Evolutionary conservation across 306 rosid species (phyloP).

Genomic region (Casuarina glauca): DNA sequence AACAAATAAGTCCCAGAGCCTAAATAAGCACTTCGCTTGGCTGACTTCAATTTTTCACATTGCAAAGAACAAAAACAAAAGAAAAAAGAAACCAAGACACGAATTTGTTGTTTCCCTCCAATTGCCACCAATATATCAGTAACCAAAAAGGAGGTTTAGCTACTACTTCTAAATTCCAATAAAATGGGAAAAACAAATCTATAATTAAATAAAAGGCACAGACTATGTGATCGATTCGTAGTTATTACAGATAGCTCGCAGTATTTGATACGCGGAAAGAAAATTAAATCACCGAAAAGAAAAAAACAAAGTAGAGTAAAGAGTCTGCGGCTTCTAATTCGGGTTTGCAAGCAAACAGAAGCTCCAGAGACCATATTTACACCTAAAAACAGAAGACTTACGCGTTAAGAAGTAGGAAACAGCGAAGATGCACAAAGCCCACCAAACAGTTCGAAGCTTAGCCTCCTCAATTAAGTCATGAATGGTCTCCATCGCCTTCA

Average conservation of each 20-base stretch:
- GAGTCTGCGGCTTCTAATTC: not conserved
- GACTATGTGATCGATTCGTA: not conserved
- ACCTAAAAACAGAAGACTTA: slow-evolving; percentile 38
- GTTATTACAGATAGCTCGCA: not conserved
- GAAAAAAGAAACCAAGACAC: not conserved
- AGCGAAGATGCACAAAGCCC: slow-evolving; percentile 78
- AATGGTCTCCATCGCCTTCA: slow-evolving; percentile 64
- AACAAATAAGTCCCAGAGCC: not conserved
- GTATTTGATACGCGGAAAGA: not conserved
- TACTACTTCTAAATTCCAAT: slow-evolving; percentile 15
- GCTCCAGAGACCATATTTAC: not conserved
- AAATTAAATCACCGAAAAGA: not conserved
- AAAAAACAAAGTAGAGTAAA: not conserved
- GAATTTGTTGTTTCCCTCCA: not conserved
- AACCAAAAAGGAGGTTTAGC: not conserved
- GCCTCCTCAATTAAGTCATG: slow-evolving; percentile 81
- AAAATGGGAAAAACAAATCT: not conserved
- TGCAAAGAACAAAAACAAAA: not conserved
- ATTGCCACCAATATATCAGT: not conserved
- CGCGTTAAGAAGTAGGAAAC: slow-evolving; percentile 78
- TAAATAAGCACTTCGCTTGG: not conserved
- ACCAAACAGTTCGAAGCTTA: slow-evolving; percentile 83
- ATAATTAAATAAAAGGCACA: not conserved
- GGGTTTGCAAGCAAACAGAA: not conserved
- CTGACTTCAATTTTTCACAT: not conserved